Percentiles rank a stretch among this genome's conserved stretches.
phyloP scores from a whole-genome alignment of 352 stramenopile genomes.

The Plasmopara muralis region DNA sequence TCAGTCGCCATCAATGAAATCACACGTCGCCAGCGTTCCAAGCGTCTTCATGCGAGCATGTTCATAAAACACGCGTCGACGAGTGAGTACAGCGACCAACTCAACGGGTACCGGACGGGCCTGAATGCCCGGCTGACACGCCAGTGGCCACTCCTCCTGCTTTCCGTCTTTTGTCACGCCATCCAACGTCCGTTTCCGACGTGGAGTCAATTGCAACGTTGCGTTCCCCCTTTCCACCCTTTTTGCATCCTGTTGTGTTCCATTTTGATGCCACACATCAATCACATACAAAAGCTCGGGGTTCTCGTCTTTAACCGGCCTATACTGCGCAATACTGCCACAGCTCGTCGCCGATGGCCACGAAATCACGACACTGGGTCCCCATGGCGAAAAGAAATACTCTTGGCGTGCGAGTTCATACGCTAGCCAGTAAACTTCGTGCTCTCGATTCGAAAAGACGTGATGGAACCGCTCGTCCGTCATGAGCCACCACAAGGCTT shows the following conservation, averaged over 20 bases:
- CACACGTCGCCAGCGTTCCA: not conserved
- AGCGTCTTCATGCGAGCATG: not conserved
- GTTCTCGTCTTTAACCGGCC: slow-evolving; percentile 19
- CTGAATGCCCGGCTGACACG: not conserved
- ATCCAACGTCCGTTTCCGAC: not conserved
- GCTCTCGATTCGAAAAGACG: slow-evolving; percentile 42
- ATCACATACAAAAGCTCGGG: slow-evolving; percentile 55
- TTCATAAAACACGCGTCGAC: not conserved
- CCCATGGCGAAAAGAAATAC: slow-evolving; percentile 52
- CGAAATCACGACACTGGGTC: slow-evolving; percentile 31
- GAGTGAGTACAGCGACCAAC: not conserved
- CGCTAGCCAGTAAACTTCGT: slow-evolving; percentile 44
- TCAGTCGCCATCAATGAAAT: not conserved
- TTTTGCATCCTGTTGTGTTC: not conserved
- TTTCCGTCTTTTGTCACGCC: not conserved
- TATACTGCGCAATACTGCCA: slow-evolving; percentile 36
- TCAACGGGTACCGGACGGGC: not conserved
- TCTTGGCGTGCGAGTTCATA: slow-evolving; percentile 41
- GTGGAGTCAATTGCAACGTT: not conserved
- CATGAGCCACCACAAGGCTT: slow-evolving; percentile 35
- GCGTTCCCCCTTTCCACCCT: not conserved
- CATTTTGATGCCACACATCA: slow-evolving; percentile 9
- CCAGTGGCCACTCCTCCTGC: not conserved
- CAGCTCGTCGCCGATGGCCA: slow-evolving; percentile 30
- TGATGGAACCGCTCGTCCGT: slow-evolving; percentile 24